These are phyloP conservation scores for Pythium rishiriense DNA, from an alignment of 352 stramenopile genomes.

Conservation along the genomic window DNA sequence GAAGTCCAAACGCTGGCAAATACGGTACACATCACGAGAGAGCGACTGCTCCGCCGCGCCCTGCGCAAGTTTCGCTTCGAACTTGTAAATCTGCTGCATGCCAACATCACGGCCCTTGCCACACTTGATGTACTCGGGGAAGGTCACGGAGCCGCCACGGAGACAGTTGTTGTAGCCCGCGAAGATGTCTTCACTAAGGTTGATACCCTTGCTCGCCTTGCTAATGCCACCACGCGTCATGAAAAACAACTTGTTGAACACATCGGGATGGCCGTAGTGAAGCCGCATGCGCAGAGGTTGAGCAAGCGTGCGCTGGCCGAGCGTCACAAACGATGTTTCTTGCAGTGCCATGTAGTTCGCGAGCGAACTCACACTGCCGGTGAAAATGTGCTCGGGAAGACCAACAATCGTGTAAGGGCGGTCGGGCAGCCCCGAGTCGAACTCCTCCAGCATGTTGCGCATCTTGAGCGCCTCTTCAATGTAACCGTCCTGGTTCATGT, in stretches of 20 bases:
- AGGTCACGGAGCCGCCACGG: slow-evolving; percentile 94
- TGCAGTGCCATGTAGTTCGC: slow-evolving; percentile 99
- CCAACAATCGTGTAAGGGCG: slow-evolving; percentile 95
- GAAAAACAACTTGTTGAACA: slow-evolving; percentile 99
- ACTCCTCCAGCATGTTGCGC: slow-evolving; percentile 98
- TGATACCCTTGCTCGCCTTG: slow-evolving; percentile 99
- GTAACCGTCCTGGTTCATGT: slow-evolving; percentile 99
- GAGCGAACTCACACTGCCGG: slow-evolving; percentile 96
- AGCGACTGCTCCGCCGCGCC: slow-evolving; percentile 98
- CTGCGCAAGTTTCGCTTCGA: slow-evolving; percentile 98
- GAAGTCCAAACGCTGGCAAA: slow-evolving; percentile 97
- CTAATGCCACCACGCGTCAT: slow-evolving; percentile 98
- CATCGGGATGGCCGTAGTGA: slow-evolving; percentile 98
- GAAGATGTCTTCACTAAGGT: slow-evolving; percentile 99
- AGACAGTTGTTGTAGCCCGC: slow-evolving; percentile 99
- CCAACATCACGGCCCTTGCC: slow-evolving; percentile 99
- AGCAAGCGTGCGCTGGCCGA: slow-evolving; percentile 96
- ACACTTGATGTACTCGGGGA: slow-evolving; percentile 99
- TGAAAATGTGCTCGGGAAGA: slow-evolving; percentile 99
- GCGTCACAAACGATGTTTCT: slow-evolving; percentile 98
- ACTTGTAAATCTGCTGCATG: slow-evolving; percentile 99
- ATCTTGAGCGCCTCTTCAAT: slow-evolving; percentile 99
- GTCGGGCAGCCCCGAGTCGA: slow-evolving; percentile 79
- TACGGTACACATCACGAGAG: slow-evolving; percentile 97
- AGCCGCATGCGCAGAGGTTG: slow-evolving; percentile 95